Evolutionary conservation across 148 eudicot species (phyloP), one percentile per base, ranked within the genome.

Genomic region (Hydrangea macrophylla): DNA sequence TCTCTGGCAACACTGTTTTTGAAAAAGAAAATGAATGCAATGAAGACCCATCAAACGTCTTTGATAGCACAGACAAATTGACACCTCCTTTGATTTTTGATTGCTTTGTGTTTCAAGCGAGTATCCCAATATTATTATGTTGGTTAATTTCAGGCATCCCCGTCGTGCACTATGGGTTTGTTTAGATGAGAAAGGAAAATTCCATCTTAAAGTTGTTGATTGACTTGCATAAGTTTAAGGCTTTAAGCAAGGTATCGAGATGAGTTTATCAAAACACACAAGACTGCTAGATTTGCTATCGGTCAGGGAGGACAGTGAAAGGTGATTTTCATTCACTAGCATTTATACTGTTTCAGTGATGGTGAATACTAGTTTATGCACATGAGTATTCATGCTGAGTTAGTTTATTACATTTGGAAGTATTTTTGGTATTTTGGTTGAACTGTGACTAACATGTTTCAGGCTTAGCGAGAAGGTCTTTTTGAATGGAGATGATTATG

Each of bases 401-500:
- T 37, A n/a, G n/a, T n/a, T n/a, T n/a, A n/a, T n/a, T 28, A 25
- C 36, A 10, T 35, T 44, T 9, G 10, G 3, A 62, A 20, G 15
- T 23, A 22, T 64, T 48, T 3, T 3, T 18, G 22, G 62, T 37
- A 26, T 0, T 42, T 15, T 57, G 44, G 22, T 56, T 24, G 2
- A 60, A 33, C 50, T 65, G n/a, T 53, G 17, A 45, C 36, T 68
- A 75, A 51, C 60, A 45, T 66, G n/a, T 53, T 68, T 53, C 73
- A 85, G 86, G 70, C 60, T 54, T 54, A 55, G 30, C 26, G 81
- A 74, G 62, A 84, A 86, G 74, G 74, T 83, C 28, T 80, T 90
- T 61, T 51, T 80, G 35, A 84, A 84, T 73, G 94, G 92, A 2
- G 97, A 95, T 78, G 73, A 73, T 17, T 91, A 95, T 74, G 9